These are phyloP conservation scores for Cutaneotrichosporon sp. DNA, from an alignment of 1,284 basidiomycete species.

Conservation along the genomic window DNA sequence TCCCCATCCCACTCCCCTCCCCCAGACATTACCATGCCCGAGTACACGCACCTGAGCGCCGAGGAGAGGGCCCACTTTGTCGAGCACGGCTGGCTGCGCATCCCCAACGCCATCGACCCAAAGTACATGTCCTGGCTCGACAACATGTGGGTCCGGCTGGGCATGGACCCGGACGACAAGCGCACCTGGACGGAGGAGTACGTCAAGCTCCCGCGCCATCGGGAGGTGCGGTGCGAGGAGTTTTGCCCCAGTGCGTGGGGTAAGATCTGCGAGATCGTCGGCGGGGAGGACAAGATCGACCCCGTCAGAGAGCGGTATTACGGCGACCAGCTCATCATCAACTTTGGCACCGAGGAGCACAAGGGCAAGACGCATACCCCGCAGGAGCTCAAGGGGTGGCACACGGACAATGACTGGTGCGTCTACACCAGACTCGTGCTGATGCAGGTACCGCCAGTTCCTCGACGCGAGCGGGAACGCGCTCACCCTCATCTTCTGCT, in stretches of 20 bases:
- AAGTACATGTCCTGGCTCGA: slow-evolving; percentile 34
- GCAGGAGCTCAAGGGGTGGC: slow-evolving; percentile 28
- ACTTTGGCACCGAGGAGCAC: slow-evolving; percentile 32
- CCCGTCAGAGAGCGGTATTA: slow-evolving; percentile 35
- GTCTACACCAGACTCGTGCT: background rate
- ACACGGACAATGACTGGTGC: slow-evolving; percentile 43
- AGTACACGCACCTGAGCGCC: slow-evolving; percentile 27
- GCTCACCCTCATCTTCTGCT: slow-evolving; percentile 37
- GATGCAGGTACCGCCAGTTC: slow-evolving; percentile 41
- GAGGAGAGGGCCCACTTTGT: slow-evolving; percentile 36
- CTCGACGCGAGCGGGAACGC: slow-evolving; percentile 38
- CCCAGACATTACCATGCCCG: slow-evolving; percentile 15
- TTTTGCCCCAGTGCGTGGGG: slow-evolving; percentile 38
- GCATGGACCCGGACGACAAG: slow-evolving; percentile 42
- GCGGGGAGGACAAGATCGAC: slow-evolving; percentile 38
- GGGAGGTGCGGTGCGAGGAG: slow-evolving; percentile 30
- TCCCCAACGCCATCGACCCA: slow-evolving; percentile 35
- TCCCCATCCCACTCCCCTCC: background rate
- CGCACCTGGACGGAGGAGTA: slow-evolving; percentile 42
- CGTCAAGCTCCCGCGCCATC: slow-evolving; percentile 37
- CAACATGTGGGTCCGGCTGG: slow-evolving; percentile 41
- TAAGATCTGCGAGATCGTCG: slow-evolving; percentile 40
- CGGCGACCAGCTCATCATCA: slow-evolving; percentile 43
- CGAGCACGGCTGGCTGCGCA: slow-evolving; percentile 40
- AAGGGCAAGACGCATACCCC: slow-evolving; percentile 11